Evolutionary conservation across 2,329 filamentous ascomycete genomes (phyloP).

Genomic region (Hymenoscyphus albidus): DNA sequence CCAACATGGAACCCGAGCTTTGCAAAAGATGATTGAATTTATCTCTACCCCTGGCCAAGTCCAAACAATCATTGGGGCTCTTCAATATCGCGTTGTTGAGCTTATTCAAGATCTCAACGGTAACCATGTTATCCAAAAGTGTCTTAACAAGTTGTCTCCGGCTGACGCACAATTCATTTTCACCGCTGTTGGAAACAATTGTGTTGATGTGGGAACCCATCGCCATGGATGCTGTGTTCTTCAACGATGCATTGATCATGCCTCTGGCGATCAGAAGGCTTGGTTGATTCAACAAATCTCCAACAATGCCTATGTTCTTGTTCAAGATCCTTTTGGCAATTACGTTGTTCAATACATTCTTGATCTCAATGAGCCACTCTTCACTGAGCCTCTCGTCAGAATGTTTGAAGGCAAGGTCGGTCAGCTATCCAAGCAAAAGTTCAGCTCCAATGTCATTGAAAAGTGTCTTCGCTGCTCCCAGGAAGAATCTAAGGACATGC

Average conservation of each 20-base stretch:
- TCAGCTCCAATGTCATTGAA: slow-evolving; percentile 98
- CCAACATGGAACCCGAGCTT: slow-evolving; percentile 90
- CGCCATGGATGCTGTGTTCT: slow-evolving; percentile 97
- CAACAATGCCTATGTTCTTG: slow-evolving; percentile 77
- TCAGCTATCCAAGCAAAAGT: slow-evolving; percentile 86
- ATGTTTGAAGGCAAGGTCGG: slow-evolving; percentile 73
- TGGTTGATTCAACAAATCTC: slow-evolving; percentile 86
- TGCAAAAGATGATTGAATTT: slow-evolving; percentile 99
- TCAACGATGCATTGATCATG: slow-evolving; percentile 97
- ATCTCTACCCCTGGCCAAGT: slow-evolving; percentile 84
- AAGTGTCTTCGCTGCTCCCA: slow-evolving; percentile 87
- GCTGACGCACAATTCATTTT: slow-evolving; percentile 94
- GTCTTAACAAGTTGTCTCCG: slow-evolving; percentile 85
- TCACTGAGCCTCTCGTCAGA: slow-evolving; percentile 83
- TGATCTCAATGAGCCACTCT: slow-evolving; percentile 80
- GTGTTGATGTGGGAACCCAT: slow-evolving; percentile 89
- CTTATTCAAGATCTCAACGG: slow-evolving; percentile 97
- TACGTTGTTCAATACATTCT: slow-evolving; percentile 99
- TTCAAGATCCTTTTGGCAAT: slow-evolving; percentile 97
- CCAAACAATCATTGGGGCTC: slow-evolving; percentile 78
- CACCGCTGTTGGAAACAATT: slow-evolving; percentile 82
- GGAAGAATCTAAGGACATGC: slow-evolving; percentile 67
- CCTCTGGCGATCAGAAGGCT: slow-evolving; percentile 81
- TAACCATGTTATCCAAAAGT: slow-evolving; percentile 99
- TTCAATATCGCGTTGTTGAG: slow-evolving; percentile 81